Evolutionary conservation across 176 grass and related monocot genomes (phyloP).

Genomic region (Otatea glauca): DNA sequence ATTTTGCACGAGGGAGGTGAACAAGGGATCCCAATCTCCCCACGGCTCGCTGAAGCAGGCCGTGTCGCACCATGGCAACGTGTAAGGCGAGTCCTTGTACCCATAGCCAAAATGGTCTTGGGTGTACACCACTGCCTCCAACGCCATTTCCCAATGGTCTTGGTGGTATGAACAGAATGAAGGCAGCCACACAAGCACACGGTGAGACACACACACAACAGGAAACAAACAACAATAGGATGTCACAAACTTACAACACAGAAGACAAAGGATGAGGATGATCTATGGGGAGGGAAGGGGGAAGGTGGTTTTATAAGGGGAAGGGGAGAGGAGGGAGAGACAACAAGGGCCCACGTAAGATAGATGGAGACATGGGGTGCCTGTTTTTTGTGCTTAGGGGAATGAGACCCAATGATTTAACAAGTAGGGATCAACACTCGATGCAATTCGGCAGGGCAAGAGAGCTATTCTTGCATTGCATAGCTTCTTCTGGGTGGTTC

Average conservation of each 20-base stretch:
- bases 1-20: conserved; percentile 46
- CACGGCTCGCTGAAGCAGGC: neutral
- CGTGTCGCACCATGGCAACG: conserved; percentile 15
- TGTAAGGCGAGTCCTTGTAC: conserved; percentile 31
- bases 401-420: conserved; percentile 29
- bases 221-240: neutral
- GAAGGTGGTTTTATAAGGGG: conserved; percentile 4
- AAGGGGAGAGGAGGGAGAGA: neutral
- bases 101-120: conserved; percentile 57
- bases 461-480: neutral
- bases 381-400: conserved; percentile 23
- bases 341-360: conserved; percentile 2
- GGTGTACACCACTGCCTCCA: conserved; percentile 66
- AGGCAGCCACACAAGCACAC: neutral
- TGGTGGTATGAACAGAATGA: neutral
- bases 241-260: neutral
- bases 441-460: neutral
- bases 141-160: conserved; percentile 48
- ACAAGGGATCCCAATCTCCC: conserved; percentile 45
- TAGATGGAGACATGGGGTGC: neutral
- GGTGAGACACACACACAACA: neutral
- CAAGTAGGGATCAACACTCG: neutral
- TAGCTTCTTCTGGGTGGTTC: neutral
- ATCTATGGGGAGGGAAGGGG: neutral
- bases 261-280: neutral